A percentile compares a stretch with the other conserved stretches of the same genome.
Evolutionary conservation across 371 early-diverging fungal species (phyloP).

Genomic region (Mortierella sp.): DNA sequence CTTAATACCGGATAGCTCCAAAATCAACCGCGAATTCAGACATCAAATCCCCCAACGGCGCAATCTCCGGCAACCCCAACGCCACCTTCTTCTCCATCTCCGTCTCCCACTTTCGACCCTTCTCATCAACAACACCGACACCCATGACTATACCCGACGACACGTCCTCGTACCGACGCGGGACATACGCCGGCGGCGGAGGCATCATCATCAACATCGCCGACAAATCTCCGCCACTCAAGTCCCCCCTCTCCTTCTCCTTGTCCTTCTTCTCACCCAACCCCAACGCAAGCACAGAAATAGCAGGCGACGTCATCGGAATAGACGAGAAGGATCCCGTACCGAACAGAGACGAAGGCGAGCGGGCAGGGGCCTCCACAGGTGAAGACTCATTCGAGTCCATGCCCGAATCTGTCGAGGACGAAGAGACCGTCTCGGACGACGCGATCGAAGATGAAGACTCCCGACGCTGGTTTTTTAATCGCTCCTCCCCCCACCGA

Average conservation of each 20-base stretch:
- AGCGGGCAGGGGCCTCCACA: not conserved
- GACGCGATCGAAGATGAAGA: conserved; percentile 36
- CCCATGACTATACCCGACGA: not conserved
- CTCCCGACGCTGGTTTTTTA: conserved; percentile 20
- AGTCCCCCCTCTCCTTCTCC: too few species aligned
- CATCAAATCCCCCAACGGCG: conserved; percentile 32
- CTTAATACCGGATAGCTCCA: conserved; percentile 9
- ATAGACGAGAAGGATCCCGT: conserved; percentile 4
- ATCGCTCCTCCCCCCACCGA: conserved; percentile 7
- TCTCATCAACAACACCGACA: not conserved
- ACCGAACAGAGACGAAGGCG: not conserved
- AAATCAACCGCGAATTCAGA: conserved; percentile 38
- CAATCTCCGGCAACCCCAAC: conserved; percentile 30
- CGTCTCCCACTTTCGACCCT: not conserved
- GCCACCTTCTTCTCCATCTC: not conserved
- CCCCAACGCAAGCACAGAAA: too few species aligned
- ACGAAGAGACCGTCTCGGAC: conserved; percentile 37
- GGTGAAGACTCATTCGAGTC: not conserved
- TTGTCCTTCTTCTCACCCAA: not conserved
- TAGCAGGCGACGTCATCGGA: not conserved
- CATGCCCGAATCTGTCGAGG: conserved; percentile 20
- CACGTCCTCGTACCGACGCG: conserved; percentile 15
- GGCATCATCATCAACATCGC: not conserved
- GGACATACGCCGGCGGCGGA: conserved; percentile 33
- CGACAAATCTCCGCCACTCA: not conserved